These are phyloP conservation scores for Diaporthe helianthi DNA, from an alignment of 2,329 filamentous ascomycete species.

Conservation along the genomic window DNA sequence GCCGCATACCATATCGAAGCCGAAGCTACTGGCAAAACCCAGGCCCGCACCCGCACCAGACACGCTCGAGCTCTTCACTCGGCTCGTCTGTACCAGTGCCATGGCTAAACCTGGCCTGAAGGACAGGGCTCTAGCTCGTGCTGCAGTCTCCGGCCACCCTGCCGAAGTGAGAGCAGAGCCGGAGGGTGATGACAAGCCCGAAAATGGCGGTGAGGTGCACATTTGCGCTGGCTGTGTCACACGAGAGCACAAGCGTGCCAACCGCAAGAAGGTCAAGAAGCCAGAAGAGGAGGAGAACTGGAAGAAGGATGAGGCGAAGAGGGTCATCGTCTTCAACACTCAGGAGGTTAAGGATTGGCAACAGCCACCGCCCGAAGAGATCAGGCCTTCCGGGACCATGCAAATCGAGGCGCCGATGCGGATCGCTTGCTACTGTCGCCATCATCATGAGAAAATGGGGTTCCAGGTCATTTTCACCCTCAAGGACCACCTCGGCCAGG, in stretches of 20 bases:
- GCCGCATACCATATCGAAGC: constrained; percentile 90
- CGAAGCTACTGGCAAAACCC: constrained; percentile 84
- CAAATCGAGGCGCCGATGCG: constrained; percentile 90
- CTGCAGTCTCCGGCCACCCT: constrained; percentile 52
- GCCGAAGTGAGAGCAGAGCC: constrained; percentile 40
- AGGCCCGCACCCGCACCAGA: constrained; percentile 71
- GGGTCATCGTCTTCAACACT: constrained; percentile 92
- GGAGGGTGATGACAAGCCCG: constrained; percentile 73
- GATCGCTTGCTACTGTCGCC: constrained; percentile 95
- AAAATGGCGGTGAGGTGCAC: constrained; percentile 90
- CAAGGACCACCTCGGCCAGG: constrained; percentile 77
- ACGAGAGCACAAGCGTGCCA: constrained; percentile 88
- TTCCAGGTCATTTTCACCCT: constrained; percentile 95
- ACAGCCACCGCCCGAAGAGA: constrained; percentile 57
- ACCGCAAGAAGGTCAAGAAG: constrained; percentile 91
- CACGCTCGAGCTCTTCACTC: constrained; percentile 79
- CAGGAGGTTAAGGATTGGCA: constrained; percentile 87
- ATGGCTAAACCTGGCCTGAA: constrained; percentile 76
- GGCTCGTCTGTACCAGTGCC: constrained; percentile 89
- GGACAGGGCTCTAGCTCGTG: constrained; percentile 70
- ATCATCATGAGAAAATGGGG: constrained; percentile 91
- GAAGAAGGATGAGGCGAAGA: constrained; percentile 77
- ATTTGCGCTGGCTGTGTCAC: constrained; percentile 94
- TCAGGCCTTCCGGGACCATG: constrained; percentile 64
- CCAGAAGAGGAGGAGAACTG: constrained; percentile 91